Evolutionary conservation across 1,139 yeast species (phyloP), one percentile per base, ranked within the genome.

Genomic region (Yamadazyma oceani): DNA sequence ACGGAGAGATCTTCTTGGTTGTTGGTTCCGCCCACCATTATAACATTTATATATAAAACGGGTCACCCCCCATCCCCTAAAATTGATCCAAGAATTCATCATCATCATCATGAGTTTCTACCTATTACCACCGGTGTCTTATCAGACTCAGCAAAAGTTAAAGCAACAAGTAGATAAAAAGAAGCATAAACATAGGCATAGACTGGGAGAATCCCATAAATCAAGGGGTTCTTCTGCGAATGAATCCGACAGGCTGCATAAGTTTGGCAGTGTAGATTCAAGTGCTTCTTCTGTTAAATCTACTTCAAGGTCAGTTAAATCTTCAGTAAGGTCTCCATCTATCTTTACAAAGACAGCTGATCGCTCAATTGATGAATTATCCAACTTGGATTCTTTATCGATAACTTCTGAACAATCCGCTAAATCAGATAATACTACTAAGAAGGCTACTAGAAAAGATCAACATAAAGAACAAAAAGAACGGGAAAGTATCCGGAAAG

Each of bases 101-200:
- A n/a, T n/a, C n/a, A n/a, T 26, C 24, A 27, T n/a, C 19, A 62
- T 62, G 67, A 60, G 62, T 50, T 60, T 57, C 43, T 60, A 57
- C 40, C 46, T 62, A 36, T 57, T 62, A 15, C 67, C 67, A 5
- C 49, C 62, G 9, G 60, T 60, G 27, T 57, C 62, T 9, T 61
- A 58, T 41, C 66, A 63, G 44, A 59, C 64, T 13, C 64, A 62
- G 40, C 66, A 63, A 41, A 58, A 61, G 41, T 32, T 62, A 34
- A 57, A 59, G 40, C 41, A 48, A 26, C 44, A 48, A 30, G 46
- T 48, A 36, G 51, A 48, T n/a, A 42, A 44, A 34, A 47, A 45
- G 14, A 46, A 49, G 30, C 40, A 34, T 32, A 35, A 40, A 32
- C 39, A 46, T 22, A 22, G 29, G 30, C 13, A 25, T 26, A 35